These are phyloP conservation scores for Ogataea siamensis DNA, from an alignment of 805 yeast genomes.

Conservation along the genomic window DNA sequence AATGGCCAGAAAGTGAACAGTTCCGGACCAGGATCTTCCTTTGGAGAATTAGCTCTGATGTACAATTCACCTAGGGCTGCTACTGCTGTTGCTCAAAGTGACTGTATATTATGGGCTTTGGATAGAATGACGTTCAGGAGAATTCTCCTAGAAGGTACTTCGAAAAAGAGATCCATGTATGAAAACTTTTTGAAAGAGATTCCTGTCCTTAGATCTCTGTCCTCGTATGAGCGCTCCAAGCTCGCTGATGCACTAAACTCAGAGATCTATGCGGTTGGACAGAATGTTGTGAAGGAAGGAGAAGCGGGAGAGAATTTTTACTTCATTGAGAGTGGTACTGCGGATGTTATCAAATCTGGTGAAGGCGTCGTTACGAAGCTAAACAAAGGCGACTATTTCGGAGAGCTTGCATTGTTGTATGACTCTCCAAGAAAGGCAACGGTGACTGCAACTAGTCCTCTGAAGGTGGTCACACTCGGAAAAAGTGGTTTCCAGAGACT, in stretches of 20 bases:
- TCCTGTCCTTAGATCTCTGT: constrained; percentile 70
- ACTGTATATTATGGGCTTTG: constrained; percentile 82
- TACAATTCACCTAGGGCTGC: constrained; percentile 98
- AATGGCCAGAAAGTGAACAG: constrained; percentile 68
- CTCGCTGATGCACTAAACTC: constrained; percentile 93
- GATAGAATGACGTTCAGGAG: constrained; percentile 92
- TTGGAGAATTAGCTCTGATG: constrained; percentile 97
- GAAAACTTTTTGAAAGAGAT: constrained; percentile 86
- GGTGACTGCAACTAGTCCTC: constrained; percentile 68
- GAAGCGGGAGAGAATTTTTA: constrained; percentile 78
- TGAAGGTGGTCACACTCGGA: constrained; percentile 89
- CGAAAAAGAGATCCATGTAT: constrained; percentile 85
- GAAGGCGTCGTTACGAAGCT: constrained; percentile 61
- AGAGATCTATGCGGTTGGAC: constrained; percentile 66
- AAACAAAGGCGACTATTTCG: constrained; percentile 87
- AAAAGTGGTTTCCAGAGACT: constrained; percentile 92
- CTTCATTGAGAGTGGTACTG: constrained; percentile 76
- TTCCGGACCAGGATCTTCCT: constrained; percentile 83
- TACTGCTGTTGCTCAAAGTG: constrained; percentile 73
- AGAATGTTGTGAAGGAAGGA: constrained; percentile 79
- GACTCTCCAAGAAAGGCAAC: constrained; percentile 95
- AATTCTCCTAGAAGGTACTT: constrained; percentile 85
- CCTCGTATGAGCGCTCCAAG: constrained; percentile 81
- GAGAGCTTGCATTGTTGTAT: constrained; percentile 90
- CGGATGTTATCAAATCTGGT: constrained; percentile 64